Percentiles rank a stretch among this genome's conserved stretches.
These are phyloP conservation scores for Suhomyces ambrosiae DNA, from an alignment of 1,139 yeast species.

Conservation along the genomic window DNA sequence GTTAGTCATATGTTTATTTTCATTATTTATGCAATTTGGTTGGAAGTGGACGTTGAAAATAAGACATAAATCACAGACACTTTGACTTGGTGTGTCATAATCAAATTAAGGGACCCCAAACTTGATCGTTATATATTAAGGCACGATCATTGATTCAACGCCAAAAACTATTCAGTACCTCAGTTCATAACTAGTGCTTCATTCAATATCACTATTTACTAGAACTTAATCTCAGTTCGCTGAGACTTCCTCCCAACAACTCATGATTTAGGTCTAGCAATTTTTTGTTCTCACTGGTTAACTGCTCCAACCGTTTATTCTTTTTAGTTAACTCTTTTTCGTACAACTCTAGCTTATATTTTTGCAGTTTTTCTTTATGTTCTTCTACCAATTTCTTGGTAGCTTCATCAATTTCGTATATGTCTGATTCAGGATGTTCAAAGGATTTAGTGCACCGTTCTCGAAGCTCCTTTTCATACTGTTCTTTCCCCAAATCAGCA, in stretches of 20 bases:
- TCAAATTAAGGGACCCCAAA: too few relatives aligned
- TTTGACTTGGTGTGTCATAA: too few relatives aligned
- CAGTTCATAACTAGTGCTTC: too few relatives aligned
- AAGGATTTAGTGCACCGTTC: constrained; percentile 9
- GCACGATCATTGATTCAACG: too few relatives aligned
- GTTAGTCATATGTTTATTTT: too few relatives aligned
- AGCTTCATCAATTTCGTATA: constrained; percentile 11
- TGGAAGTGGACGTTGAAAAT: too few relatives aligned
- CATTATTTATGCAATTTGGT: too few relatives aligned
- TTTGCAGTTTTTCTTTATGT: constrained; percentile 19
- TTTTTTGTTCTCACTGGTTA: constrained; percentile 33
- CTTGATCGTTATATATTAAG: too few relatives aligned
- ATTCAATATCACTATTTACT: too few relatives aligned
- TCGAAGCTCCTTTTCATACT: constrained; percentile 22
- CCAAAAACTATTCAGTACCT: too few relatives aligned
- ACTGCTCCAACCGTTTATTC: constrained; percentile 27
- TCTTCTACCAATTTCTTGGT: constrained; percentile 17
- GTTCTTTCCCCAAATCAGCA: constrained; percentile 29
- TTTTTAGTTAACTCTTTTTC: constrained; percentile 30
- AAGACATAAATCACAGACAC: too few relatives aligned
- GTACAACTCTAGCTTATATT: constrained; percentile 23
- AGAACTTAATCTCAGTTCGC: too few relatives aligned
- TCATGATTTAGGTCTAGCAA: constrained; percentile 39
- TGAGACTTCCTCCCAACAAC: constrained; percentile 22
- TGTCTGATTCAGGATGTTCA: constrained; percentile 3